Base-by-base conservation (phyloP, 1,284 basidiomycete species). In the Cystobasidium slooffiae region DNA sequence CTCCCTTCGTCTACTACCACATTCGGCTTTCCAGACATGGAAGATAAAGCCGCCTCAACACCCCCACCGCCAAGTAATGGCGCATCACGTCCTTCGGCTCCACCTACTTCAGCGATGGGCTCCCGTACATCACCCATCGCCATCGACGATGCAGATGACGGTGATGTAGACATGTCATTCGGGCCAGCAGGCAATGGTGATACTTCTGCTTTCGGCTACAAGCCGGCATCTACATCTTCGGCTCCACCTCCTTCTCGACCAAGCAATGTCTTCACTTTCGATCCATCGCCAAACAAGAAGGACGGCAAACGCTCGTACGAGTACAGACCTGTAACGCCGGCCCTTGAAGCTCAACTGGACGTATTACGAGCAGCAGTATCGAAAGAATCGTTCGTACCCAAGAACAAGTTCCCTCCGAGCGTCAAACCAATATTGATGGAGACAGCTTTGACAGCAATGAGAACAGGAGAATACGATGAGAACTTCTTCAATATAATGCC, bases 401-500 rank as follows among this genome's bases (percentile, higher is more conserved):
- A 79, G 70, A 79, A 76, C 72, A 96, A 94, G 82, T 97, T 97
- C 84, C 94, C 94, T 6, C 89, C 90, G 0, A 80, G 84, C 4
- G 84, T 98, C 79, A 94, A 93, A 79, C 90, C 90, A 0, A 80
- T 88, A 4, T 87, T 97, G 6, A 84, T 87, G 43, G 83, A 88
- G 43, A 87, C 92, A 46, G 91, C 93, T 0, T 83, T 91, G 64
- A 86, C 90, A 66, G 95, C 95, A 0, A 88, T 96, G 78, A 85
- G 88, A 67, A 85, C 93, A 47, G 91, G 89, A 81, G 91, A 95
- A 81, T 96, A 94, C 83, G 90, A 93, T 79, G 92, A 95, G 22
- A 89, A 92, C 80, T 96, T 95, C 81, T 96, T 96, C 84, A 90
- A 89, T 79, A 85, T 90, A 49, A 90, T 97, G 88, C 93, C 94